These are phyloP conservation scores for Pelargonium fulgidum DNA, from an alignment of 441 rosid genomes.

Conservation along the genomic window DNA sequence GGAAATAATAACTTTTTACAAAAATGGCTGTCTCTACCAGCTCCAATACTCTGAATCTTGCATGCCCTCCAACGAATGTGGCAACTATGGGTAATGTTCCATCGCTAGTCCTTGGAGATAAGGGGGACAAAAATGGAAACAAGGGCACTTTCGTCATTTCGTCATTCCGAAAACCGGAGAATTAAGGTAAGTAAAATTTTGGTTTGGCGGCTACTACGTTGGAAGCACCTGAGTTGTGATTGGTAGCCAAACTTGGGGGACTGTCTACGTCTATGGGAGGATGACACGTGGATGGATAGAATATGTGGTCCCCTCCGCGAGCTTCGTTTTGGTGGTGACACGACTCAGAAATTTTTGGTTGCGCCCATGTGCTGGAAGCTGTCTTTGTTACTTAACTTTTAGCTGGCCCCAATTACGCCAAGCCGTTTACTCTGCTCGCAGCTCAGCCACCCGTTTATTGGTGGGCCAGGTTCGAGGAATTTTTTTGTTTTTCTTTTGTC, in stretches of 20 bases:
- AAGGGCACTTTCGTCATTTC: neutral
- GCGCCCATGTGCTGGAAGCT: neutral
- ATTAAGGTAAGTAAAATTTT: neutral
- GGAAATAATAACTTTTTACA: neutral
- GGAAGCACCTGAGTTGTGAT: conserved; percentile 1
- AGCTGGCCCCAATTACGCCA: neutral
- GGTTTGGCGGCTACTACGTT: neutral
- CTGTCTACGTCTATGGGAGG: neutral
- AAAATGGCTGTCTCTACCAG: neutral
- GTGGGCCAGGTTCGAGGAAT: too few relatives aligned
- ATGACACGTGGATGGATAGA: neutral
- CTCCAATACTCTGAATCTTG: neutral
- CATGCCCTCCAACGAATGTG: neutral
- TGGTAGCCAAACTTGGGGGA: neutral
- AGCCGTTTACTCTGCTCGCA: neutral
- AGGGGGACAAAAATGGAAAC: neutral
- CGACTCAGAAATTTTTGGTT: neutral
- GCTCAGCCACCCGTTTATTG: too few relatives aligned
- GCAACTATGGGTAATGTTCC: too few relatives aligned
- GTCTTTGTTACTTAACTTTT: neutral
- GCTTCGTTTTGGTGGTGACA: neutral
- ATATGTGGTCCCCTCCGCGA: neutral
- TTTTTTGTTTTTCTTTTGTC: too few relatives aligned
- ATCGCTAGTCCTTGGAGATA: too few relatives aligned
- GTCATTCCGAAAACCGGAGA: neutral